Evolutionary conservation across 257 asterid genomes (phyloP), one percentile per base, ranked within the genome.

Genomic region (Leonotis leonurus): DNA sequence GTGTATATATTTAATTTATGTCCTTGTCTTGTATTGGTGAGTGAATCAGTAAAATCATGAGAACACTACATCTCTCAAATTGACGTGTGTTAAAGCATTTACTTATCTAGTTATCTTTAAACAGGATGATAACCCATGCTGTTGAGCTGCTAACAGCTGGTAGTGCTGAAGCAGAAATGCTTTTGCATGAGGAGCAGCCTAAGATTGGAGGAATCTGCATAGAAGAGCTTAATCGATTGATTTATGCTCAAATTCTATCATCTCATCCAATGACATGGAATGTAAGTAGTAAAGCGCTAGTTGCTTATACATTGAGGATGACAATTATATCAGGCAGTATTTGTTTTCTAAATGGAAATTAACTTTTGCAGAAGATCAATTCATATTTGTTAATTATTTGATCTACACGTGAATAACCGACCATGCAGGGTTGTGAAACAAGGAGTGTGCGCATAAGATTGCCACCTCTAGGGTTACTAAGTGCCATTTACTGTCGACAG

Each of bases 211-310:
- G 96, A 70, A 79, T 88, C 74, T 79, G 90, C 88, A 78, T 89
- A 30, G 97, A 86, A 76, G 98, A 88, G 86, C 98, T 92, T 64
- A 82, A 85, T 69, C 85, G 90, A 44, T 82, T 92, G 65, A 78
- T 68, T 72, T 89, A 92, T 81, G 94, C 97, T 8, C 97, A 88
- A 84, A 85, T 88, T 60, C 80, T 92, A 59, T 88, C 95, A 64
- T 88, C 98, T 50, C 90, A 92, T 77, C 80, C 86, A 64, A 73
- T 88, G 84, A 92, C 98, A 22, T 92, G 98, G 98, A 94, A 86
- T 52, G 97, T 88, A 68, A 83, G 98, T 73, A 65, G 52, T n/a
- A n/a, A n/a, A n/a, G n/a, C n/a, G n/a, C n/a, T n/a, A n/a, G n/a
- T n/a, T n/a, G n/a, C n/a, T n/a, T n/a, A n/a, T n/a, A n/a, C n/a